Conservation (phyloP, 148 eudicot species). For the Rhododendron mucronatum region DNA sequence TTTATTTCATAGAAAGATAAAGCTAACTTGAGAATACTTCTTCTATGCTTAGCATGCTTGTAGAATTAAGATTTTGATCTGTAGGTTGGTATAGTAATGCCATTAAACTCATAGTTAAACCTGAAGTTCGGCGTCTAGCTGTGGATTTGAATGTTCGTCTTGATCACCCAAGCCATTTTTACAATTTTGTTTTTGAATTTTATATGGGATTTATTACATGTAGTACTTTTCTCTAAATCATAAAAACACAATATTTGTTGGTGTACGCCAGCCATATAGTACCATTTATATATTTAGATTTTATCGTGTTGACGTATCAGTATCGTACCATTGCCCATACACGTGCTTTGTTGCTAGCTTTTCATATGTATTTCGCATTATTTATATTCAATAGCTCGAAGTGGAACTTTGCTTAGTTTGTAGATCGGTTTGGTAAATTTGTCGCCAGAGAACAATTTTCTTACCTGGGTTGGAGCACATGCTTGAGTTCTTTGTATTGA, state of each 20-base stretch:
- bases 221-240: neutral
- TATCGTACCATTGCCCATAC: neutral
- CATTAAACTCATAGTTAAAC: neutral
- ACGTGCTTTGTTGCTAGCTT: neutral
- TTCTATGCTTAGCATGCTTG: neutral
- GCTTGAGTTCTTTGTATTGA: neutral
- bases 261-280: neutral
- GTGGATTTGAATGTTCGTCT: neutral
- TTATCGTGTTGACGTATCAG: neutral
- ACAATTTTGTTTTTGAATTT: neutral
- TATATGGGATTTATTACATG: neutral
- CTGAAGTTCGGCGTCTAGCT: neutral
- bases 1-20: neutral
- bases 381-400: neutral
- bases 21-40: neutral
- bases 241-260: neutral
- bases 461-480: neutral
- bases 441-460: neutral
- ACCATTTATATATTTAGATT: neutral
- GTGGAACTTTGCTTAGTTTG: neutral
- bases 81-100: neutral
- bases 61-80: neutral
- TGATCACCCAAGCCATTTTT: neutral
- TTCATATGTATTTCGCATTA: neutral
- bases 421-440: neutral